Evolutionary conservation across 306 rosid species (phyloP).

Genomic region (Dalbergia oliveri): DNA sequence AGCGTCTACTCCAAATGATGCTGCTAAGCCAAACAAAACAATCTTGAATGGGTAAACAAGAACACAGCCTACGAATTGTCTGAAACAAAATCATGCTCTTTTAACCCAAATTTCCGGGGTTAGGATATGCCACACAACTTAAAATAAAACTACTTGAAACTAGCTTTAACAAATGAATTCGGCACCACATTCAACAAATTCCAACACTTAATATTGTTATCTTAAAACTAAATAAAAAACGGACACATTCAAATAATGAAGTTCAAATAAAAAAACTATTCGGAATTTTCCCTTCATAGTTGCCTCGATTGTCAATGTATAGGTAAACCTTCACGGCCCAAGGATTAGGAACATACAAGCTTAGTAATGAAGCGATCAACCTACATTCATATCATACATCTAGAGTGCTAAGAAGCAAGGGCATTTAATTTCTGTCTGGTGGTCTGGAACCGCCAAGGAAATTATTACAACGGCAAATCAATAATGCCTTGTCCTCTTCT

Average conservation of each 20-base stretch:
- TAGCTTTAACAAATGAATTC: constrained; percentile 19
- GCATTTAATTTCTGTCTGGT: constrained; percentile 39
- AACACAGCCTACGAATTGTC: neutral
- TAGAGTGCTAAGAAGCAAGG: constrained; percentile 21
- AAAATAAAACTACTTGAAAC: constrained; percentile 20
- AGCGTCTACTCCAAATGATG: neutral
- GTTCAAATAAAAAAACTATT: constrained; percentile 32
- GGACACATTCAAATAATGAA: neutral
- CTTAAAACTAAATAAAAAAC: constrained; percentile 32
- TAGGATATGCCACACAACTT: neutral
- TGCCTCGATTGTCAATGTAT: constrained; percentile 35
- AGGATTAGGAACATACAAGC: constrained; percentile 33
- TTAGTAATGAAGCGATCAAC: constrained; percentile 13
- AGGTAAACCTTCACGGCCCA: constrained; percentile 27
- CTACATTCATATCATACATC: constrained; percentile 49
- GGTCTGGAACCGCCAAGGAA: constrained; percentile 32
- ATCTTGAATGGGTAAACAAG: neutral
- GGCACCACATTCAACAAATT: constrained; percentile 18
- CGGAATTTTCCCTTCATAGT: constrained; percentile 25
- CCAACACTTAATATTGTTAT: constrained; percentile 24
- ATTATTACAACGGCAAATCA: constrained; percentile 52
- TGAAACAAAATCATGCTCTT: neutral
- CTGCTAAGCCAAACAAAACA: neutral
- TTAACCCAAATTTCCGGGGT: neutral
- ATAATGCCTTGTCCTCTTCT: constrained; percentile 42